Conservation (phyloP, 169 alveolate genomes). For the Cryptosporidium andersoni region DNA sequence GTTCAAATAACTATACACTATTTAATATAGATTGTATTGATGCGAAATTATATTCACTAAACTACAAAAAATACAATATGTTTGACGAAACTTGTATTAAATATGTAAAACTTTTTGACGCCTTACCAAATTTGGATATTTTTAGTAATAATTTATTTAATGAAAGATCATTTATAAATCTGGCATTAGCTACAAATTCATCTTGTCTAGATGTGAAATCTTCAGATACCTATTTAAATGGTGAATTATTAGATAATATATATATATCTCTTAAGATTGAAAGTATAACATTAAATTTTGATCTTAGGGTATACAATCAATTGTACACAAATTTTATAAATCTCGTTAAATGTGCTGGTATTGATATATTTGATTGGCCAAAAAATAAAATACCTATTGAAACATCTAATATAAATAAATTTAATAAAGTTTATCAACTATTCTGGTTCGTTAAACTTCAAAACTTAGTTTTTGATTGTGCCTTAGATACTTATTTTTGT, state of each 20-base stretch:
- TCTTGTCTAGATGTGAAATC: conserved; percentile 35
- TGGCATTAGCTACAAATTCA: conserved; percentile 55
- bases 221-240: conserved; percentile 7
- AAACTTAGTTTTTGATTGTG: conserved; percentile 43
- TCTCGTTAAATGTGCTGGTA: conserved; percentile 23
- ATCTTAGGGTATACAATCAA: conserved; percentile 25
- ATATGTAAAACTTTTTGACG: conserved; percentile 43
- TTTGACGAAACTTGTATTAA: conserved; percentile 68
- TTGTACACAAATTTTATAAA: conserved; percentile 2
- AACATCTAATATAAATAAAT: conserved; percentile 22
- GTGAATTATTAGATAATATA: conserved; percentile 5
- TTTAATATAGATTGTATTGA: conserved; percentile 52
- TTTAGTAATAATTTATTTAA: conserved; percentile 27
- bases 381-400: conserved; percentile 27
- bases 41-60: conserved; percentile 10
- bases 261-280: conserved; percentile 30
- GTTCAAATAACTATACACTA: conserved; percentile 16
- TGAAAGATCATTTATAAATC: conserved; percentile 51
- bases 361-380: conserved; percentile 3
- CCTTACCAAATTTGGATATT: conserved; percentile 22
- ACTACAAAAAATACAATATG: conserved; percentile 58
- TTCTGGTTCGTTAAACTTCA: conserved; percentile 45
- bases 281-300: conserved; percentile 34
- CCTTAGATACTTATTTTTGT: conserved; percentile 12
- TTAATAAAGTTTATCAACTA: conserved; percentile 29